Conservation (phyloP, 768 basidiomycete genomes). For the Leccinum disarticulatum region DNA sequence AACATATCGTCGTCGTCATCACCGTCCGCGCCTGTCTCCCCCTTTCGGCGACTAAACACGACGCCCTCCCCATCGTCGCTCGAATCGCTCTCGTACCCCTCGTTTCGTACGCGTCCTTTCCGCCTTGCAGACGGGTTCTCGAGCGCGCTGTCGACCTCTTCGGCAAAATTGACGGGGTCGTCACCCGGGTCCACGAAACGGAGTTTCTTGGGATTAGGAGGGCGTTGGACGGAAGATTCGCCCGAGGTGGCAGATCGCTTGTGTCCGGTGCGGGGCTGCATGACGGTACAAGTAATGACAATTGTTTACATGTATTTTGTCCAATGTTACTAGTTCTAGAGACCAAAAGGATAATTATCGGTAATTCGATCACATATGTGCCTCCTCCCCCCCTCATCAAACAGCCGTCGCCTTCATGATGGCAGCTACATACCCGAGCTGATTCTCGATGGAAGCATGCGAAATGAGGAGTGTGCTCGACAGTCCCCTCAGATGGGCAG, state of each 20-base stretch:
- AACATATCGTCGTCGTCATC: conserved; percentile 86
- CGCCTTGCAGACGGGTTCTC: conserved; percentile 62
- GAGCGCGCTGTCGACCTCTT: conserved; percentile 73
- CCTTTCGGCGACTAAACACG: conserved; percentile 72
- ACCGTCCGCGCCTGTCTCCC: conserved; percentile 62
- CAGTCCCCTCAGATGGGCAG: conserved; percentile 43
- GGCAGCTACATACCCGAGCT: conserved; percentile 58
- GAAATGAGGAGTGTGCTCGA: conserved; percentile 50
- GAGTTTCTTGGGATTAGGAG: conserved; percentile 57
- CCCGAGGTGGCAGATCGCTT: conserved; percentile 44
- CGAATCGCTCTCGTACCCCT: conserved; percentile 92
- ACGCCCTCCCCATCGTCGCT: conserved; percentile 95
- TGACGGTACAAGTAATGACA: conserved; percentile 9
- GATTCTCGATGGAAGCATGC: conserved; percentile 57
- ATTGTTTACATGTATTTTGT: conserved; percentile 27
- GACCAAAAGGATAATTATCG: neutral
- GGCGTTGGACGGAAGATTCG: conserved; percentile 34
- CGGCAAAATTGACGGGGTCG: conserved; percentile 73
- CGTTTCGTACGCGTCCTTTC: conserved; percentile 75
- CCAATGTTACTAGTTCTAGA: neutral
- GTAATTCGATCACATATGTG: neutral
- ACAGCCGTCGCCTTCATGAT: conserved; percentile 33
- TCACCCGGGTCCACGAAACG: conserved; percentile 76
- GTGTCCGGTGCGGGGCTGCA: conserved; percentile 40
- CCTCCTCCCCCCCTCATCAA: neutral